Evolutionary conservation across 345 rosid genomes (phyloP), one percentile per base, ranked within the genome.

Genomic region (Sonneratia alba): DNA sequence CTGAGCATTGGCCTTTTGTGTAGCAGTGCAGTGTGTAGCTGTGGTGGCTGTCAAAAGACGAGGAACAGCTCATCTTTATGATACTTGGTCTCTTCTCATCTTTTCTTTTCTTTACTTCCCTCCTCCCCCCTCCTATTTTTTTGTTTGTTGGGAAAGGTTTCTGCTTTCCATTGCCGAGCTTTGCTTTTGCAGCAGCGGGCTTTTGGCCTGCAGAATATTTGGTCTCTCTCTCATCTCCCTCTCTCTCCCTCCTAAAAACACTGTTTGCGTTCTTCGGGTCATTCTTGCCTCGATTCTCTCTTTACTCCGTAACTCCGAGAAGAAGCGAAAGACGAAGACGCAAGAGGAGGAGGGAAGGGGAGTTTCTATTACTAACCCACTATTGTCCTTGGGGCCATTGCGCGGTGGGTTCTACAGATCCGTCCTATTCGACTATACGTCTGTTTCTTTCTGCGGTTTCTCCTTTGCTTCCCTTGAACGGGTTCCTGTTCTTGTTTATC

Each of bases 31-130:
- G 72, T 59, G 70, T 70, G 73, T 70, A 62, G 45, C 45, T 42
- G 65, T 42, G 67, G 78, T 75, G 70, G 77, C 73, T 70, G 70
- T 75, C 78, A 75, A 75, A 75, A 62, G 77, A 71, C 36, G 74
- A 76, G 66, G 66, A 71, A 76, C 78, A 71, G 78, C 78, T 76
- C 74, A 76, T 76, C 71, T 42, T 42, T 42, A 42, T 42, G 45
- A 42, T 42, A 42, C 64, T 74, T 69, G 73, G 59, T 40, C 61
- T 67, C 59, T 48, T 69, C 32, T 67, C 59, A 36, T 69, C 32
- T 47, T 36, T 63, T 42, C 43, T 32, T 34, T 43, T 12, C 22
- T 66, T 66, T 49, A 22, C 65, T 27, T 3, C 45, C 10, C 45
- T 42, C 2, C 10, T 9, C 45, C 24, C 47, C n/a, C 3, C 27